phyloP scores from a whole-genome alignment of 352 stramenopile genomes.

The Phytophthora agathidicida region DNA sequence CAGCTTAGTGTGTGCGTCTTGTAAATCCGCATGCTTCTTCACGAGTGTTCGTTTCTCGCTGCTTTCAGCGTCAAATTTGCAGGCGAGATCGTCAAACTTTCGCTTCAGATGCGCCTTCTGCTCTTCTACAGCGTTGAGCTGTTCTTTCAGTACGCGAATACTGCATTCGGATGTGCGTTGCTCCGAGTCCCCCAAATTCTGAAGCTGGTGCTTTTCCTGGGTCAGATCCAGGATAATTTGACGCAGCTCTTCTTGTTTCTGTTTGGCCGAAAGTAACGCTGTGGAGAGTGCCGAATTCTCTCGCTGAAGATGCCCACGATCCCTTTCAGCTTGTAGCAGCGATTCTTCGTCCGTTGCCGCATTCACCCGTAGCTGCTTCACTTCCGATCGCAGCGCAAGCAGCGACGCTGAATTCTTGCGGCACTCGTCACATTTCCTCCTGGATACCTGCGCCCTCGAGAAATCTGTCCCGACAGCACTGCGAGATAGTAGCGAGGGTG shows the following conservation, averaged over 20 bases:
- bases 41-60: constrained; percentile 16
- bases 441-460: constrained; percentile 29
- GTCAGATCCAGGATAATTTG: constrained; percentile 51
- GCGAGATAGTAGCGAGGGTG: constrained; percentile 24
- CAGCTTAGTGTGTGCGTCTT: constrained; percentile 13
- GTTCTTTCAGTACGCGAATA: constrained; percentile 38
- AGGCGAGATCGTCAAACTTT: constrained; percentile 30
- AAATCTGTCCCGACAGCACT: constrained; percentile 41
- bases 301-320: constrained; percentile 42
- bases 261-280: constrained; percentile 49
- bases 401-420: constrained; percentile 36
- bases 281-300: constrained; percentile 54
- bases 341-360: constrained; percentile 46
- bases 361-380: constrained; percentile 53
- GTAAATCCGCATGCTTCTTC: constrained; percentile 13
- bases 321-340: constrained; percentile 51
- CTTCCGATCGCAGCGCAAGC: constrained; percentile 54
- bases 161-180: constrained; percentile 37
- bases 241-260: constrained; percentile 62
- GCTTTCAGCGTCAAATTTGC: constrained; percentile 21
- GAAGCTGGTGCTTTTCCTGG: constrained; percentile 58
- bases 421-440: constrained; percentile 51
- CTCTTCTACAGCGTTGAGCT: constrained; percentile 41
- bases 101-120: constrained; percentile 34
- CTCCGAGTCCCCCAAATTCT: constrained; percentile 45